Evolutionary conservation across 2,329 filamentous ascomycete species (phyloP), one percentile per base, ranked within the genome.

Genomic region (Zasmidium cellare): DNA sequence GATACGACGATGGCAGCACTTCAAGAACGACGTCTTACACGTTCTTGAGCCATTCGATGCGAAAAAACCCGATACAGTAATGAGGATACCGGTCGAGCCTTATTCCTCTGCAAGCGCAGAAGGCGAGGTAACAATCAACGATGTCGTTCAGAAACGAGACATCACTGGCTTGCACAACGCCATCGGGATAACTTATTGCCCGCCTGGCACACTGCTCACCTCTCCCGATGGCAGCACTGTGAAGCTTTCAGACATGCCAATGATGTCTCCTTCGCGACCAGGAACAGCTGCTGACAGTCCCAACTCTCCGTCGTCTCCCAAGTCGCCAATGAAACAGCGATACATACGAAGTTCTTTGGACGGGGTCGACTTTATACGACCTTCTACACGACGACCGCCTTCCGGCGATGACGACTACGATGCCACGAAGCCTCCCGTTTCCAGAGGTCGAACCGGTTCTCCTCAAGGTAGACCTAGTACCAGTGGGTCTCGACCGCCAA

Each of bases 81-180:
- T 78, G 62, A 72, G 77, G 45, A 75, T 90, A 9, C 74, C 79
- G 0, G 76, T 91, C 3, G 82, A 84, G 2, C 72, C 85, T 0
- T 71, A 81, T 22, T 75, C 79, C 2, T 72, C 79, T 0, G 78
- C 79, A 22, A 85, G 84, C 3, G 74, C 78, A 14, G 76, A 80
- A 9, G 88, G 88, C 18, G 87, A 91, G 74, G 80, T 90, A n/a
- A 90, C 87, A 0, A 78, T 91, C n/a, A 79, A 87, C 1, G 86
- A 85, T 70, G 81, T 91, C 25, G 77, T 82, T 0, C 83, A 86
- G 53, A 85, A 82, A 67, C 73, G 78, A 49, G 86, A 89, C 65
- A 66, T 86, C 3, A 83, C 82, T 7, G 82, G 83, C 2, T 67
- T 88, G 0, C 87, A 89, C 68, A 84, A 84, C 57, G 87, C 87